Base-by-base conservation (phyloP, 2,329 filamentous ascomycete species). In the Mycogone perniciosa region DNA sequence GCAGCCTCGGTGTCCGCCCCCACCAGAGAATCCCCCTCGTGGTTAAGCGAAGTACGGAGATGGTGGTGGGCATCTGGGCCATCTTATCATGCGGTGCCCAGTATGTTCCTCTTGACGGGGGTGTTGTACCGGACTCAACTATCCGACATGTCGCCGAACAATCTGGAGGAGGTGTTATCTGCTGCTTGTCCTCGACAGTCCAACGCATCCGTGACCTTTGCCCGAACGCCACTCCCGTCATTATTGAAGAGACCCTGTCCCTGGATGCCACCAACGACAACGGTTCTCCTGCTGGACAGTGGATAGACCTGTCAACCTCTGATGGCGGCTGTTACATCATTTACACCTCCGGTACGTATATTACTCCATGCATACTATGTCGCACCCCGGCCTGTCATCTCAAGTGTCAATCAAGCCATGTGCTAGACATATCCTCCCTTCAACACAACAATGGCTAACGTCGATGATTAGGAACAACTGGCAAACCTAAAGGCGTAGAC, bases 71-170 rank as follows among this genome's bases (percentile, higher is more conserved):
- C 20, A 80, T 82, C 44, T 67, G 79, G 50, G 79, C 77, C 2
- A 68, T 81, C 13, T 64, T 83, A 33, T 78, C 77, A 50, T 74
- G 74, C 44, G 79, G 79, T 20, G 79, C 74, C 10, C 79, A 83
- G 56, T 83, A 83, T 58, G 71, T 82, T 5, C 80, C 80, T 3
- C 69, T 83, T 2, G 80, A 84, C 54, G 79, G 79, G 34, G 74
- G 75, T 5, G 69, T 79, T 31, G 73, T 76, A 7, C 68, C 76
- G 0, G 73, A 76, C 45, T 65, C 68, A 13, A 73, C 73, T 3
- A 67, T 82, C 29, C 63, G 65, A 27, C 72, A 76, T 50, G 77
- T 80, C 29, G 66, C 81, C 43, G 61, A 66, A 29, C 70, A 81
- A 56, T 72, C 75, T 2, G 62, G 64, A 9, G 67, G 72, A 6